Evolutionary conservation across 2,329 filamentous ascomycete species (phyloP).

Genomic region (Malbranchea cinnamomea): DNA sequence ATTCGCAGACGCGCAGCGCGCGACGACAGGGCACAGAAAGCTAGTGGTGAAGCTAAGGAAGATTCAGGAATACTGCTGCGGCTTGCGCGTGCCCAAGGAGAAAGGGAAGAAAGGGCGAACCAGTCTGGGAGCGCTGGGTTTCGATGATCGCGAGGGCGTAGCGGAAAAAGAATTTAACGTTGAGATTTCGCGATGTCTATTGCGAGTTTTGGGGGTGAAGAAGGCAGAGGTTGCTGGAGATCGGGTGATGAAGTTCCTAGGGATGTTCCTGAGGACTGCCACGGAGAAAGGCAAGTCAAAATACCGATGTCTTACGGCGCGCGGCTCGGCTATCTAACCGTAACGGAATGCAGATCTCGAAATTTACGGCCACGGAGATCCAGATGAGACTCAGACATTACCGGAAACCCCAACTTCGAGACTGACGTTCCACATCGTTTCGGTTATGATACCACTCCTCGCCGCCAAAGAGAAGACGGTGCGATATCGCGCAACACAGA

Average conservation of each 20-base stretch:
- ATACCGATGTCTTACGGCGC: constrained; percentile 2
- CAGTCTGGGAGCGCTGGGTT: constrained; percentile 25
- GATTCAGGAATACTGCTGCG: constrained; percentile 69
- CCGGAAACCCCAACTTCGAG: constrained; percentile 73
- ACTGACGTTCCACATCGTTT: constrained; percentile 59
- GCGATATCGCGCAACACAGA: constrained; percentile 75
- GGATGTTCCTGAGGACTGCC: constrained; percentile 65
- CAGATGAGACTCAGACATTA: constrained; percentile 54
- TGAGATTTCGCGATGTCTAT: constrained; percentile 69
- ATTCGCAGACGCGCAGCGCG: constrained; percentile 73
- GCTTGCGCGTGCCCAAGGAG: constrained; percentile 32
- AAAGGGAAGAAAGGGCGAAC: constrained; percentile 19
- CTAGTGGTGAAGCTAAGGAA: constrained; percentile 76
- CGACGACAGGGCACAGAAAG: constrained; percentile 80
- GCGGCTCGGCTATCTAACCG: neutral
- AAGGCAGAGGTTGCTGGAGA: constrained; percentile 85
- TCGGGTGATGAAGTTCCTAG: constrained; percentile 69
- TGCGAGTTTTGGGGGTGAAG: constrained; percentile 72
- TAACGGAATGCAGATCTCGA: constrained; percentile 51
- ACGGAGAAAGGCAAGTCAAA: constrained; percentile 38
- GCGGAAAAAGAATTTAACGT: constrained; percentile 76
- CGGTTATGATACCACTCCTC: constrained; percentile 59
- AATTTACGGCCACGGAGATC: constrained; percentile 44
- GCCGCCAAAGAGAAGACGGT: constrained; percentile 84
- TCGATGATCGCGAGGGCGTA: constrained; percentile 46